These are phyloP conservation scores for Diaporthe citrichinensis DNA, from an alignment of 2,329 filamentous ascomycete genomes.

Conservation along the genomic window DNA sequence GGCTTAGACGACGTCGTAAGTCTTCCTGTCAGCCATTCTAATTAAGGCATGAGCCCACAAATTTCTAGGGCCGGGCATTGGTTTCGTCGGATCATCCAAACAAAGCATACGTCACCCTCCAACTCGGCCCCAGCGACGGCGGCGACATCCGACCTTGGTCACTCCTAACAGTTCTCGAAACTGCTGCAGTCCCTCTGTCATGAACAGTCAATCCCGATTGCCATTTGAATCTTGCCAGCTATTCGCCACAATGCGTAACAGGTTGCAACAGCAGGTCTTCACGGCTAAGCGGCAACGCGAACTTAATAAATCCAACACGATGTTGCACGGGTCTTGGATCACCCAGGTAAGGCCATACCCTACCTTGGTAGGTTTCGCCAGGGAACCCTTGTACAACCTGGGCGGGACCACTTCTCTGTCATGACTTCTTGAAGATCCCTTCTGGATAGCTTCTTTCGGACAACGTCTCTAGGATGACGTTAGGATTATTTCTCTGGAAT, in stretches of 20 bases:
- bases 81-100: slow-evolving; percentile 13
- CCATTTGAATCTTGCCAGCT: neutral
- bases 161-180: neutral
- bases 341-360: neutral
- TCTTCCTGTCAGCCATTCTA: slow-evolving; percentile 17
- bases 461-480: neutral
- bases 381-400: slow-evolving; percentile 1
- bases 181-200: neutral
- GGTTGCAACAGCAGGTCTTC: neutral
- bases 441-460: neutral
- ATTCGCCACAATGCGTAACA: neutral
- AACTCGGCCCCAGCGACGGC: neutral
- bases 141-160: neutral
- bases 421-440: too few species aligned
- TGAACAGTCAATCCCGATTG: neutral
- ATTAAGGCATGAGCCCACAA: slow-evolving; percentile 7
- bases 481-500: neutral
- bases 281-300: slow-evolving; percentile 3
- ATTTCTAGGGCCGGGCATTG: neutral
- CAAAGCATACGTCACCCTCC: slow-evolving; percentile 29
- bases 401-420: neutral
- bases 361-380: neutral
- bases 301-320: neutral
- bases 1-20: slow-evolving; percentile 20
- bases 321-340: neutral